Evolutionary conservation across 768 basidiomycete genomes (phyloP), one percentile per base, ranked within the genome.

Genomic region (Podaxis sp.): DNA sequence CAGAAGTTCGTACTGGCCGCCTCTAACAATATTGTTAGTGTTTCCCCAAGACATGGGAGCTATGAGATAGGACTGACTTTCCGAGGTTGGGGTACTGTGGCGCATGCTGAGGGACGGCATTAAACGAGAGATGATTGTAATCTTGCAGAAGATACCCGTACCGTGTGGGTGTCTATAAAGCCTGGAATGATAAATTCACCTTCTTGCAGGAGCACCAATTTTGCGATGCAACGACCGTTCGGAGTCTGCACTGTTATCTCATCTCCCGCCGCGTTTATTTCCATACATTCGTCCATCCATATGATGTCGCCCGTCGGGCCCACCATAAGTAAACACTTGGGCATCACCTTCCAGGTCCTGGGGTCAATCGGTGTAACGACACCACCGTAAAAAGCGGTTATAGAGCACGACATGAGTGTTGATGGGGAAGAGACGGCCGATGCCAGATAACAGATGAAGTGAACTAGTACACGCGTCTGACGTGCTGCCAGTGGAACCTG

Each of bases 151-250:
- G 53, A 24, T 41, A 26, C 37, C 73, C 89, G 71, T 70, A 95
- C 95, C 36, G 90, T 92, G 75, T 96, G 95, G 37, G 95, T 96
- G 78, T 97, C 95, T 59, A 96, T 78, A 72, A 96, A 86, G 2
- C 95, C 95, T 5, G 95, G 95, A 69, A 93, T 84, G 61, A 96
- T 69, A 71, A 95, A 95, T 66, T 87, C 80, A 15, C 85, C 85
- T 3, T 79, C 73, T 7, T 72, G 73, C 55, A 88, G 70, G 20
- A 62, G 58, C 10, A 82, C 70, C 4, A 86, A 68, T 22, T 82
- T 71, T 8, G 82, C 70, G 44, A 20, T 17, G n/a, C 73, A 50
- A n/a, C 77, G 69, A 17, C 86, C 89, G 64, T 86, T 83, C 48
- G 74, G 72, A 0, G 78, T 77, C 52, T 90, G 72, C 2, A 77